Evolutionary conservation across 768 basidiomycete species (phyloP).

Genomic region (Mycena amicta): DNA sequence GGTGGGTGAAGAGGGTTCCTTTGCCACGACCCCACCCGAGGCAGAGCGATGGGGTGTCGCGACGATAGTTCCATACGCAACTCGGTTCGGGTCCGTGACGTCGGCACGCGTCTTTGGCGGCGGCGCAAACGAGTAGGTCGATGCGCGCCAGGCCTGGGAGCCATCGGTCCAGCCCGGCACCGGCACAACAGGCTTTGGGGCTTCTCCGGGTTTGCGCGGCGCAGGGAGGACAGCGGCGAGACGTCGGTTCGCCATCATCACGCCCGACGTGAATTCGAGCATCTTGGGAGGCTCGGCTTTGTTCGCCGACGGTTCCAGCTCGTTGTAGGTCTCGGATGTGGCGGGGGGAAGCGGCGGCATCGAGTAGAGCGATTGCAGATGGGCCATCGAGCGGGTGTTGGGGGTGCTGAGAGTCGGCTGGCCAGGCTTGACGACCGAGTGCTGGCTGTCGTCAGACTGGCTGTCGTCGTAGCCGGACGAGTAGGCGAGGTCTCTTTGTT

Average conservation of each 20-base stretch:
- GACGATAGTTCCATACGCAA: slow-evolving; percentile 46
- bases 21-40: slow-evolving; percentile 50
- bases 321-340: slow-evolving; percentile 42
- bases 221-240: slow-evolving; percentile 50
- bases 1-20: slow-evolving; percentile 29
- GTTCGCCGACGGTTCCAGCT: slow-evolving; percentile 22
- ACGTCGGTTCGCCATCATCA: slow-evolving; percentile 70
- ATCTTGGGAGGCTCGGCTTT: slow-evolving; percentile 25
- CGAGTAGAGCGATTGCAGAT: slow-evolving; percentile 32
- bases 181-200: slow-evolving; percentile 38
- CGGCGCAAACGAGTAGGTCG: slow-evolving; percentile 56
- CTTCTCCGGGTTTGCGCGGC: slow-evolving; percentile 41
- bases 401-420: slow-evolving; percentile 39
- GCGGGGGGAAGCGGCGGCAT: slow-evolving; percentile 60
- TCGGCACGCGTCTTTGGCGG: slow-evolving; percentile 37
- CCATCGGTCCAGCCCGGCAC: slow-evolving; percentile 75
- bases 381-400: slow-evolving; percentile 40
- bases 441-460: slow-evolving; percentile 47
- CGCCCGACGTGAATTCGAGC: slow-evolving; percentile 55
- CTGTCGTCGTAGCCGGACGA: slow-evolving; percentile 40
- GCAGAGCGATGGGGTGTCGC: slow-evolving; percentile 52
- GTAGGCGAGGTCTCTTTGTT: slow-evolving; percentile 56
- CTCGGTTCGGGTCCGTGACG: slow-evolving; percentile 32
- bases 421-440: slow-evolving; percentile 34
- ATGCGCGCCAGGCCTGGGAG: slow-evolving; percentile 65